A percentile compares a stretch with the other conserved stretches of the same genome.
These are phyloP conservation scores for Camellia oleifera DNA, from an alignment of 179 eudicot species.

Conservation along the genomic window DNA sequence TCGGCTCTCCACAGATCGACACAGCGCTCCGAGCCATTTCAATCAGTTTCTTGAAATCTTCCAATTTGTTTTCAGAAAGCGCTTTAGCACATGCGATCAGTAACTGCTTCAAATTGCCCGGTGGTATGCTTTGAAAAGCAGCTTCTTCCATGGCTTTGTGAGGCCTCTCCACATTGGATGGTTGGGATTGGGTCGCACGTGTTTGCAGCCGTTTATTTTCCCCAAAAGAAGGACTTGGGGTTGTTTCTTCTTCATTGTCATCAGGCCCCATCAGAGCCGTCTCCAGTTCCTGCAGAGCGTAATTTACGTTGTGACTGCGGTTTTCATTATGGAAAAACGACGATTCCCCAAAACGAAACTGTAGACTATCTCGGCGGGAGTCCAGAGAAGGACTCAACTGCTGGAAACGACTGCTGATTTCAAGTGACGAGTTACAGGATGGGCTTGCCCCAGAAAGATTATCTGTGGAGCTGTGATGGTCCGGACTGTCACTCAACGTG, in stretches of 20 bases:
- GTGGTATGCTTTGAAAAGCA: slow-evolving; percentile 30
- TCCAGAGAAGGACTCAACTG: slow-evolving; percentile 35
- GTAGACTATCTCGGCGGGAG: slow-evolving; percentile 19
- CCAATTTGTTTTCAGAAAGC: slow-evolving; percentile 54
- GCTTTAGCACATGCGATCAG: slow-evolving; percentile 77
- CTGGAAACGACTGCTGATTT: slow-evolving; percentile 33
- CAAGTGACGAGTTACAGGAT: slow-evolving; percentile 53
- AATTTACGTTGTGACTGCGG: slow-evolving; percentile 34
- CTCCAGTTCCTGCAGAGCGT: slow-evolving; percentile 62
- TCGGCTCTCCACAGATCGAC: slow-evolving; percentile 78
- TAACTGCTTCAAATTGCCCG: slow-evolving; percentile 53
- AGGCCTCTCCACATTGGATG: slow-evolving; percentile 38
- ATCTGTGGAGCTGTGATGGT: slow-evolving; percentile 58
- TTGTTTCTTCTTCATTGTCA: slow-evolving; percentile 35
- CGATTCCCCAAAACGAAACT: slow-evolving; percentile 18
- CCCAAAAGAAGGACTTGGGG: slow-evolving; percentile 23
- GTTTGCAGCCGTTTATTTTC: slow-evolving; percentile 37
- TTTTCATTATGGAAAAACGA: slow-evolving; percentile 24
- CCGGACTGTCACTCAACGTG: slow-evolving; percentile 47
- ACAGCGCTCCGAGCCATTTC: slow-evolving; percentile 56
- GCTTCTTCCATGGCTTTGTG: slow-evolving; percentile 35
- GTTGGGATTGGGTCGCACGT: slow-evolving; percentile 24
- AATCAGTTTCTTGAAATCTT: slow-evolving; percentile 57
- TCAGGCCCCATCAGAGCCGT: slow-evolving; percentile 63
- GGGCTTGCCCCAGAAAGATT: slow-evolving; percentile 42